phyloP scores from a whole-genome alignment of 768 basidiomycete genomes.

The Austroboletus eburneus region DNA sequence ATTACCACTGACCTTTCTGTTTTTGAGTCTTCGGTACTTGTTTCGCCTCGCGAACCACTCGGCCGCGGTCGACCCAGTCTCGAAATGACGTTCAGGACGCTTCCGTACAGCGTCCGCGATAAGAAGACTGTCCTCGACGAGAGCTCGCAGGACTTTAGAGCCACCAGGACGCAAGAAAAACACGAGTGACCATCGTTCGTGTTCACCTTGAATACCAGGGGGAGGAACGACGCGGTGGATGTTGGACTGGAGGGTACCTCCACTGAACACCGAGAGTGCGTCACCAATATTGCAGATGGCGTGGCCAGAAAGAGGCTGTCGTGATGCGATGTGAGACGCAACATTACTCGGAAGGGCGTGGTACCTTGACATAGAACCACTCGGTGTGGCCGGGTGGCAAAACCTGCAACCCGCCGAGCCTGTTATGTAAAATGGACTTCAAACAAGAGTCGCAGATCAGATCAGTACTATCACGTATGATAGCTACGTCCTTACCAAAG shows the following conservation, averaged over 20 bases:
- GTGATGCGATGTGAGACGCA: not conserved
- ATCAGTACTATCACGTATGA: no score
- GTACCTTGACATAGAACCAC: constrained; percentile 67
- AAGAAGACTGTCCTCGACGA: constrained; percentile 46
- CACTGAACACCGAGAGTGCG: constrained; percentile 56
- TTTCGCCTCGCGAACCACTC: constrained; percentile 42
- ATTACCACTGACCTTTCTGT: constrained; percentile 35
- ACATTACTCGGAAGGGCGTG: not conserved
- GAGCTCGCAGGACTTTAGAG: constrained; percentile 45
- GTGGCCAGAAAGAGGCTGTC: constrained; percentile 50
- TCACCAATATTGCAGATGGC: constrained; percentile 63
- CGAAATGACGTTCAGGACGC: constrained; percentile 34
- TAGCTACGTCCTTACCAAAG: constrained; percentile 39
- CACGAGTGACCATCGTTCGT: constrained; percentile 62
- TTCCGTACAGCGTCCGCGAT: constrained; percentile 42
- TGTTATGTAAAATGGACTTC: constrained; percentile 68
- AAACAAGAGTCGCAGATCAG: not conserved
- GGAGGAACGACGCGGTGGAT: constrained; percentile 63
- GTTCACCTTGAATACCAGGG: constrained; percentile 49
- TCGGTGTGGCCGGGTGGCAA: constrained; percentile 53
- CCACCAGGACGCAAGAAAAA: constrained; percentile 65
- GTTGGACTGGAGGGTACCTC: constrained; percentile 60
- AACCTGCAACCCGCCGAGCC: constrained; percentile 67
- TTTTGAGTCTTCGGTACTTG: constrained; percentile 38
- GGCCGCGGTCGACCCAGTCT: constrained; percentile 34